A percentile compares a stretch with the other conserved stretches of the same genome.
Evolutionary conservation across 257 asterid genomes (phyloP).

Genomic region (Fraxinus cuspidata): DNA sequence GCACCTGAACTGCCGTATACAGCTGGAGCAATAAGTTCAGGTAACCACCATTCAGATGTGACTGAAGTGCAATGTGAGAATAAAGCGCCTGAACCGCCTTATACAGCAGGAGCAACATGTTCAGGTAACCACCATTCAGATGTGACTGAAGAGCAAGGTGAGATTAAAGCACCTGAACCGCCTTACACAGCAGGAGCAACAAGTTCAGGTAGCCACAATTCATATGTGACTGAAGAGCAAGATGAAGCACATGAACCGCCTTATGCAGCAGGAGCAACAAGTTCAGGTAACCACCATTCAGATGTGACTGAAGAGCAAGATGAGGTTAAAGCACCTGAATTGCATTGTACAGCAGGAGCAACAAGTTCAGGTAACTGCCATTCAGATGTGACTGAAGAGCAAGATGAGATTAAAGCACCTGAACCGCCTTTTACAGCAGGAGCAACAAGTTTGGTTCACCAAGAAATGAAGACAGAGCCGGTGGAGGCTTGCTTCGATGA

Average conservation of each 20-base stretch:
- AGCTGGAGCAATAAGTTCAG: too few relatives aligned
- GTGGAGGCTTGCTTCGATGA: constrained; percentile 25
- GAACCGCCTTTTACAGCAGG: constrained; percentile 30
- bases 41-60: too few relatives aligned
- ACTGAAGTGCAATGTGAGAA: too few relatives aligned
- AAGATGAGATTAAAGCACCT: constrained; percentile 51
- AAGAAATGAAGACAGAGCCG: constrained; percentile 30
- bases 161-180: too few relatives aligned
- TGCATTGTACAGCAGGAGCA: constrained; percentile 24
- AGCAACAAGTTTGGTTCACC: constrained; percentile 17
- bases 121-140: too few relatives aligned
- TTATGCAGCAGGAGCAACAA: constrained; percentile 14
- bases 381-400: constrained; percentile 78
- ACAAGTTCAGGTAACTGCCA: constrained; percentile 25
- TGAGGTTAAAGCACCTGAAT: constrained; percentile 47
- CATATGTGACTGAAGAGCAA: constrained; percentile 40
- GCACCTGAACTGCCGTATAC: too few relatives aligned
- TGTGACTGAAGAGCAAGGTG: too few relatives aligned
- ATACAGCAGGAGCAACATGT: too few relatives aligned
- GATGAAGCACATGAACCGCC: constrained; percentile 50
- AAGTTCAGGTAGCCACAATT: too few relatives aligned
- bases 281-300: constrained; percentile 32
- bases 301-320: constrained; percentile 54
- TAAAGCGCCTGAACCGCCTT: too few relatives aligned
- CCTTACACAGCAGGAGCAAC: too few relatives aligned